A percentile compares a stretch with the other conserved stretches of the same genome.
Conservation (phyloP, 306 rosid species). For the Glycyrrhiza uralensis region DNA sequence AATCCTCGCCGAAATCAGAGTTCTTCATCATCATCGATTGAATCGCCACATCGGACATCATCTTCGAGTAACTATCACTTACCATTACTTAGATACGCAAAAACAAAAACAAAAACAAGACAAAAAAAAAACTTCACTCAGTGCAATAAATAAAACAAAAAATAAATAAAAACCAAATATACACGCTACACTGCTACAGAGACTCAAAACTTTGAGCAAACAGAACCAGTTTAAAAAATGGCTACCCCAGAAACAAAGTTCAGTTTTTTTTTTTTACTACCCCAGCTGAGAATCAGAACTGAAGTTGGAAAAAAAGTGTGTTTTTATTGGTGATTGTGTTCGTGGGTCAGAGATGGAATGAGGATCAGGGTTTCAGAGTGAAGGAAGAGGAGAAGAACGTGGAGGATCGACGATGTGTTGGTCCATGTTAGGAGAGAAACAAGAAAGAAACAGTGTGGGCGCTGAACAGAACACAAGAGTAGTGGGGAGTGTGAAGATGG, state of each 20-base stretch:
- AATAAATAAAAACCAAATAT: not conserved
- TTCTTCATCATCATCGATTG: slow-evolving; percentile 58
- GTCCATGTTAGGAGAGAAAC: slow-evolving; percentile 53
- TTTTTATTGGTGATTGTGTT: slow-evolving; percentile 1
- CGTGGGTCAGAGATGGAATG: slow-evolving; percentile 18
- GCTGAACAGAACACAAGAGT: no score
- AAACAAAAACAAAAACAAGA: not conserved
- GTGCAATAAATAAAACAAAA: not conserved
- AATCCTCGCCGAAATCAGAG: slow-evolving; percentile 58
- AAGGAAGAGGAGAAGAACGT: not conserved
- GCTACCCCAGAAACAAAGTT: not conserved
- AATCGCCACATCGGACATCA: slow-evolving; percentile 74
- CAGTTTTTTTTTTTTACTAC: not conserved
- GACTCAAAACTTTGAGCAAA: slow-evolving; percentile 37
- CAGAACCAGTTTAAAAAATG: slow-evolving; percentile 32
- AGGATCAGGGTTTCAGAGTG: slow-evolving; percentile 36
- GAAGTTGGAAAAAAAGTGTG: not conserved
- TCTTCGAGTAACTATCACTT: slow-evolving; percentile 54
- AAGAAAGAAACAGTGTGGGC: slow-evolving; percentile 27
- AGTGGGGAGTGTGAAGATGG: slow-evolving; percentile 39
- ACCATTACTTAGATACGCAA: slow-evolving; percentile 45
- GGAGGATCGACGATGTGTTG: slow-evolving; percentile 23
- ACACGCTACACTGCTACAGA: slow-evolving; percentile 28
- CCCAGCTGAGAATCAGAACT: slow-evolving; percentile 8
- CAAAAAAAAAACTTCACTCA: not conserved